A percentile compares a stretch with the other conserved stretches of the same genome.
These are phyloP conservation scores for Thielaviopsis ethacetica DNA, from an alignment of 2,329 filamentous ascomycete genomes.

Conservation along the genomic window DNA sequence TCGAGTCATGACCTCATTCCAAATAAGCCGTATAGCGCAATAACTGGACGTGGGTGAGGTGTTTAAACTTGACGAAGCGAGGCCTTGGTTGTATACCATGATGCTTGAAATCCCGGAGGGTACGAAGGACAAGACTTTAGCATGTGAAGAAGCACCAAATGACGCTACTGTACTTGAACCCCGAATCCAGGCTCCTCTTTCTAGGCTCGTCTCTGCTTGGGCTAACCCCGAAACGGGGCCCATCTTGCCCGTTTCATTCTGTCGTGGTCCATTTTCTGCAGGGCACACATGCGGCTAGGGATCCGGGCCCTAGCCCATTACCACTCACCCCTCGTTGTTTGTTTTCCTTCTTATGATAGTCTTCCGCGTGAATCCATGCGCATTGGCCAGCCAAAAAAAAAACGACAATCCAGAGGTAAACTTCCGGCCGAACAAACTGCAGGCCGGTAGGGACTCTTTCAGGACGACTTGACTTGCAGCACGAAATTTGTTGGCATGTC, in stretches of 20 bases:
- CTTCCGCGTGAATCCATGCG: not conserved
- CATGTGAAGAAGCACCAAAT: not conserved
- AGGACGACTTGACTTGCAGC: not conserved
- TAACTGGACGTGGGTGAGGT: not conserved
- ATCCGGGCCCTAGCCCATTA: not conserved
- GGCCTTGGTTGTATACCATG: not conserved
- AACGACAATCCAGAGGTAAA: too few species aligned
- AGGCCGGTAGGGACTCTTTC: not conserved
- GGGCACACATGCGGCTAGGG: not conserved
- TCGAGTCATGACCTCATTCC: not conserved
- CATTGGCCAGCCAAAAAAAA: too few species aligned
- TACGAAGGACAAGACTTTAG: not conserved
- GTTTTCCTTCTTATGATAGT: not conserved
- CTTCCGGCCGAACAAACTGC: not conserved
- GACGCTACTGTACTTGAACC: not conserved
- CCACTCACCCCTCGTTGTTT: not conserved
- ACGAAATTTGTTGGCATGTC: not conserved
- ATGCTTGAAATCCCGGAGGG: not conserved
- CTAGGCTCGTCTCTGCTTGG: not conserved
- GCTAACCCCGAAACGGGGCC: not conserved
- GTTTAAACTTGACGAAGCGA: not conserved
- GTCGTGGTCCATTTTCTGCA: not conserved
- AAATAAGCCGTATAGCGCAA: not conserved
- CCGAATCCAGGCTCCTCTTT: not conserved
- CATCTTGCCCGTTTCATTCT: not conserved